phyloP scores from a whole-genome alignment of 225 moss, liverwort and hornwort species.

The Straminergon stramineum region DNA sequence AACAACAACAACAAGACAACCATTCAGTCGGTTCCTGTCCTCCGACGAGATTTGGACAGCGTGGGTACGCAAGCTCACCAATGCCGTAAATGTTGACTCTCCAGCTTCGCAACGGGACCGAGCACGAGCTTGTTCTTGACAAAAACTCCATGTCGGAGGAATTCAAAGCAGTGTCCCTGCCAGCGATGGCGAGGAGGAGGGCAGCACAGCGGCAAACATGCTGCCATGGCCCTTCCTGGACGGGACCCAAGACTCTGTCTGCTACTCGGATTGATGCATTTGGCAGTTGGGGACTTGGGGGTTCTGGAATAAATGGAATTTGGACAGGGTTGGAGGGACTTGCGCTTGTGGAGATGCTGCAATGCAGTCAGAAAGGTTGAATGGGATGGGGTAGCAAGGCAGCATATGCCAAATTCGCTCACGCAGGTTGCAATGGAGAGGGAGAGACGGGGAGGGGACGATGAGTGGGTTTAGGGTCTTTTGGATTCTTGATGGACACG shows the following conservation, averaged over 20 bases:
- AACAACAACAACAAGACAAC: neutral
- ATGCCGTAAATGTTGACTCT: neutral
- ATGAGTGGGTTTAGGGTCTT: neutral
- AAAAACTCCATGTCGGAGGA: neutral
- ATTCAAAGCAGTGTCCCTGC: neutral
- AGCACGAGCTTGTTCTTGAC: neutral
- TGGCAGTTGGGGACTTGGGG: neutral
- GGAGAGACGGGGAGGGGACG: too few relatives aligned
- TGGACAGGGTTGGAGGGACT: neutral
- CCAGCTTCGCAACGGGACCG: neutral
- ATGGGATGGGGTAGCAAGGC: neutral
- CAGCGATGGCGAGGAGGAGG: neutral
- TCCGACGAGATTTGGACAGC: neutral
- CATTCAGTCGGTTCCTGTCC: neutral
- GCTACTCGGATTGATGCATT: neutral
- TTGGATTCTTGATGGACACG: neutral
- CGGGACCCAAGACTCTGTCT: neutral
- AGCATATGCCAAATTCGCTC: neutral
- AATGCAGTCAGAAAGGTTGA: neutral
- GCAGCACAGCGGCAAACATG: conserved; percentile 2
- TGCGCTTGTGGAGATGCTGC: neutral
- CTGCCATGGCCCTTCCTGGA: neutral
- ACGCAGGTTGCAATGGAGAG: neutral
- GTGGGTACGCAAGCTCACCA: conserved; percentile 6
- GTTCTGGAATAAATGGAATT: neutral